Conservation (phyloP, 345 rosid genomes). For the Microcos paniculata region DNA sequence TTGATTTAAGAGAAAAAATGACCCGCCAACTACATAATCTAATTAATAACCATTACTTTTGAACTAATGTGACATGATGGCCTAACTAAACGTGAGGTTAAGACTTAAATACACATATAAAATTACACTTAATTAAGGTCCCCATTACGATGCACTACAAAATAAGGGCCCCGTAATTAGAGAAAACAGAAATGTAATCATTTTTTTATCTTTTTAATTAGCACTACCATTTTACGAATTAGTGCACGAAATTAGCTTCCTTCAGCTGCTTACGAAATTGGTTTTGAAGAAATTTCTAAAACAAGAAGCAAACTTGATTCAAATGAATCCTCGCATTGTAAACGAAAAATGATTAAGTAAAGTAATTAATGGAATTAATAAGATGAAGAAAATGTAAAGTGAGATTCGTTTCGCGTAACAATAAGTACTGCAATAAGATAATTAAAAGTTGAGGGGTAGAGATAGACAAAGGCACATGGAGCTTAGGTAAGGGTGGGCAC, state of each 20-base stretch:
- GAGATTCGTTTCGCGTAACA: slow-evolving; percentile 46
- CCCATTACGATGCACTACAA: background rate
- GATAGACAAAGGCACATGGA: slow-evolving; percentile 43
- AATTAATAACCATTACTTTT: background rate
- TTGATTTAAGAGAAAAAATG: background rate
- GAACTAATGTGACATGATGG: slow-evolving; percentile 10
- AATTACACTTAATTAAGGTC: too few species aligned
- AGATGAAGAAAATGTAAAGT: slow-evolving; percentile 17
- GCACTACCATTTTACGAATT: too few species aligned
- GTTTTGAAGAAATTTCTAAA: too few species aligned
- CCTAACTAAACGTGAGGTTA: slow-evolving; percentile 6
- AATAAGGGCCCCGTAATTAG: background rate
- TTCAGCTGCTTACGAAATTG: too few species aligned
- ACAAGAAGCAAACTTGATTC: slow-evolving; percentile 7
- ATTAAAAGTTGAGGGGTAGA: background rate
- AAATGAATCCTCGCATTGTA: slow-evolving; percentile 7
- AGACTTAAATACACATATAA: background rate
- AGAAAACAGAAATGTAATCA: background rate
- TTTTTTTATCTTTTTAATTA: too few species aligned
- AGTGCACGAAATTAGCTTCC: too few species aligned
- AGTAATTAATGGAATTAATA: slow-evolving; percentile 7
- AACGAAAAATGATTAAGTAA: slow-evolving; percentile 4
- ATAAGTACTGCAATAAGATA: background rate
- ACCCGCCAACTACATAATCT: background rate
- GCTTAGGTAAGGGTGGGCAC: slow-evolving; percentile 35